Evolutionary conservation across 2,329 filamentous ascomycete species (phyloP).

Genomic region (Chaetomiaceae sp.): DNA sequence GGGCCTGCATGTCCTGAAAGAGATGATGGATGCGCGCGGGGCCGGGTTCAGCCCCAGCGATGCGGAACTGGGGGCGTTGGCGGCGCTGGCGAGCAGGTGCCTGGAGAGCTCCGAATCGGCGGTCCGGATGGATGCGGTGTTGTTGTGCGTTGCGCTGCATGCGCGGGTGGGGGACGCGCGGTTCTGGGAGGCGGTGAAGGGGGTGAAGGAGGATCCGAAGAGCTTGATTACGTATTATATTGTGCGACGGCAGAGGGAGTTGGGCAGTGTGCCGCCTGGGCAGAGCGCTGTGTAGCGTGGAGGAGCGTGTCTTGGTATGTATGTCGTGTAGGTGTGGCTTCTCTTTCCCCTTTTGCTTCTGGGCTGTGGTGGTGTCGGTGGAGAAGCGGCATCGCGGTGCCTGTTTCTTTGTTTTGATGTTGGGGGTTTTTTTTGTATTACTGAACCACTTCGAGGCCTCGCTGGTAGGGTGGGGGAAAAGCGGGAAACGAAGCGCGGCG

Average conservation of each 20-base stretch:
- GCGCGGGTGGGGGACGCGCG: conserved; percentile 52
- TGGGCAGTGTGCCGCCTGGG: no score
- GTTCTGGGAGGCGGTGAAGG: conserved; percentile 66
- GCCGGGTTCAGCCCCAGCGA: conserved; percentile 47
- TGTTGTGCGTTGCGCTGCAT: conserved; percentile 71
- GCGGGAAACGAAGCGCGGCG: conserved; percentile 2
- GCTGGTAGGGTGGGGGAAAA: neutral
- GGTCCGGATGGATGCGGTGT: conserved; percentile 70
- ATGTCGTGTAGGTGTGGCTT: no score
- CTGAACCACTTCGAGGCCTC: neutral
- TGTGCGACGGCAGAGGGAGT: conserved; percentile 62
- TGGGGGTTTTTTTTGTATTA: neutral
- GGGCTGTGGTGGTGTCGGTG: no score
- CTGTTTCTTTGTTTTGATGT: neutral
- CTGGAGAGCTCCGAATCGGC: conserved; percentile 58
- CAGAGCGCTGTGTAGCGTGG: no score
- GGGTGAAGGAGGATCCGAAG: conserved; percentile 66
- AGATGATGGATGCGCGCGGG: conserved; percentile 50
- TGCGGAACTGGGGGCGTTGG: conserved; percentile 48
- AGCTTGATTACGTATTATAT: conserved; percentile 79
- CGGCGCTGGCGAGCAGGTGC: conserved; percentile 50
- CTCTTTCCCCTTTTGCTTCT: no score
- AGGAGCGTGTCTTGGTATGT: no score
- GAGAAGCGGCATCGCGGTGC: no score
- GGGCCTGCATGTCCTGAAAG: conserved; percentile 59